Conservation (phyloP, 1,284 basidiomycete species). For the Volvariella surrecta region DNA sequence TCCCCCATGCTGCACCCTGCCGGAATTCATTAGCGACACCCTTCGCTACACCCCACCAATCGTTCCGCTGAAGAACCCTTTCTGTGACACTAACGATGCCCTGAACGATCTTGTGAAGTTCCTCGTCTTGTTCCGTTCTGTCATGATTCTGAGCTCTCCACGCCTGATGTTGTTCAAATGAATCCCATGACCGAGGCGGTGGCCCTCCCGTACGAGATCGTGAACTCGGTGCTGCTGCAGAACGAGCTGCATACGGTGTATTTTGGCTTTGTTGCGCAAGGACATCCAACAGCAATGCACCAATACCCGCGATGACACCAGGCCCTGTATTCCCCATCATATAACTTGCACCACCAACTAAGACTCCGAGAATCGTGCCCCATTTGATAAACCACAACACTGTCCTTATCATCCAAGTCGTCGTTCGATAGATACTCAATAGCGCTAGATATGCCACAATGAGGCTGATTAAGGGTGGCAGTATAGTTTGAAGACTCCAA, state of each 20-base stretch:
- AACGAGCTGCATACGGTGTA: conserved; percentile 7
- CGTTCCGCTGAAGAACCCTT: conserved; percentile 23
- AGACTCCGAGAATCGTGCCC: conserved; percentile 47
- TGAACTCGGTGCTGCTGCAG: conserved; percentile 10
- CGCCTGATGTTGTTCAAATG: conserved; percentile 49
- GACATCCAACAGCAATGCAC: background rate
- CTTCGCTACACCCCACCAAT: conserved; percentile 38
- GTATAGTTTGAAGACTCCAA: conserved; percentile 57
- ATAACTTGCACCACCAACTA: conserved; percentile 46
- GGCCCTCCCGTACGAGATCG: conserved; percentile 12
- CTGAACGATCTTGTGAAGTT: conserved; percentile 27
- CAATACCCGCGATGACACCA: conserved; percentile 20
- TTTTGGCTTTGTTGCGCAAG: background rate
- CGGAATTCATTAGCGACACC: conserved; percentile 17
- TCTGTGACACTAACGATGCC: conserved; percentile 33
- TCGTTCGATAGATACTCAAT: conserved; percentile 64
- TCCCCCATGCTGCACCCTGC: conserved; percentile 11
- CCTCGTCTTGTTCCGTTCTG: conserved; percentile 13
- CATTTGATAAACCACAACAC: conserved; percentile 67
- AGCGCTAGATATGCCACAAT: conserved; percentile 67
- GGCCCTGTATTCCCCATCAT: conserved; percentile 29
- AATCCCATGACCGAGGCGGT: conserved; percentile 51
- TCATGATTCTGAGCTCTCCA: conserved; percentile 45
- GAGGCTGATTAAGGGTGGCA: conserved; percentile 67
- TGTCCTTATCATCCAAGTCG: conserved; percentile 62